A percentile compares a stretch with the other conserved stretches of the same genome.
Conservation (phyloP, 306 rosid genomes). For the Vigna nakashimae region DNA sequence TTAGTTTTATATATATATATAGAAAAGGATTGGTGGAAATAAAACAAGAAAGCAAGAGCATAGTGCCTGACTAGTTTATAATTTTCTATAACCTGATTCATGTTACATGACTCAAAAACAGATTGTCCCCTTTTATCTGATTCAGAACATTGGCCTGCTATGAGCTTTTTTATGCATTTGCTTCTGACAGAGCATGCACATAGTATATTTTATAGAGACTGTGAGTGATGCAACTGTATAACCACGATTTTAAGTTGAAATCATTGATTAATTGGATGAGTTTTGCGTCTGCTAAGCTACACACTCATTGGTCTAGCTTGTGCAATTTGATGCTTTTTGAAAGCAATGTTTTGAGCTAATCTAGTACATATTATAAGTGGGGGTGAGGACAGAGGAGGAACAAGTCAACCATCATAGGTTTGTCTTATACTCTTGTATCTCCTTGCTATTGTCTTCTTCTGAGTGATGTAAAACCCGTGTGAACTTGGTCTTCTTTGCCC, state of each 20-base stretch:
- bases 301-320: no score
- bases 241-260: no score
- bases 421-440: constrained; percentile 38
- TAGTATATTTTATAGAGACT: no score
- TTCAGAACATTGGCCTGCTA: constrained; percentile 16
- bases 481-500: constrained; percentile 35
- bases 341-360: background rate
- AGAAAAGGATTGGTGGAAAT: constrained; percentile 25
- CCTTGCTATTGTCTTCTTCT: constrained; percentile 16
- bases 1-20: background rate
- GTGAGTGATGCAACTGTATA: no score
- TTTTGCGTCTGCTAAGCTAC: no score
- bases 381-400: background rate
- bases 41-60: constrained; percentile 38
- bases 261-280: no score
- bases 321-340: constrained; percentile 3
- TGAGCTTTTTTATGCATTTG: background rate
- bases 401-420: constrained; percentile 41
- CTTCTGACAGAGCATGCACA: constrained; percentile 3
- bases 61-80: background rate
- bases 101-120: background rate
- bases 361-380: background rate
- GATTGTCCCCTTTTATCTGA: background rate
- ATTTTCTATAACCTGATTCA: constrained; percentile 10
- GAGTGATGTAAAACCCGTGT: constrained; percentile 13